Evolutionary conservation across 495 filamentous ascomycete species (phyloP).

Genomic region (Tuber calosporum): DNA sequence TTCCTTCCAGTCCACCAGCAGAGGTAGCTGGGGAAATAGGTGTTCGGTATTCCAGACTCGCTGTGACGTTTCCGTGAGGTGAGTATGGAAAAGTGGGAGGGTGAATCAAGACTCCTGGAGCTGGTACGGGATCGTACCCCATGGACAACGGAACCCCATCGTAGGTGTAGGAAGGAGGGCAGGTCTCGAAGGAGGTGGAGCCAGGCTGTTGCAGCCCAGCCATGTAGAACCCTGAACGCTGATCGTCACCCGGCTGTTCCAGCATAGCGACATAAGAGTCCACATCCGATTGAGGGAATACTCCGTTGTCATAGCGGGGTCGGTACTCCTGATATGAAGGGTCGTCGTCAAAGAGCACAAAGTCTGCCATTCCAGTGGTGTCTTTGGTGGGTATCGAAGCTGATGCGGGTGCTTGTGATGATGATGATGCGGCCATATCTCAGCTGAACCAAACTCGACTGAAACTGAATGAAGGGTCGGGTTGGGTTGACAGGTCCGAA

Average conservation of each 20-base stretch:
- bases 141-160: neutral
- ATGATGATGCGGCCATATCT: conserved; percentile 5
- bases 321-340: conserved; percentile 30
- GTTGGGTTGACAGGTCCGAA: neutral
- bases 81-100: conserved; percentile 31
- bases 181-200: conserved; percentile 25
- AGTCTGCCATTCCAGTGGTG: conserved; percentile 23
- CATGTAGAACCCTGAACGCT: conserved; percentile 35
- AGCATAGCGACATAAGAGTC: conserved; percentile 32
- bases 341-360: conserved; percentile 37
- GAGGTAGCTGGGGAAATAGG: conserved; percentile 39
- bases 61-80: neutral
- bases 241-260: conserved; percentile 27
- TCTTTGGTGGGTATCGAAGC: conserved; percentile 11
- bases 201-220: conserved; percentile 24
- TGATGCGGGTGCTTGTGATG: neutral
- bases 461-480: conserved; percentile 16
- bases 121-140: conserved; percentile 9
- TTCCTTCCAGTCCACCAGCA: conserved; percentile 35
- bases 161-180: conserved; percentile 13
- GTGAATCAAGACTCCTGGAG: conserved; percentile 37
- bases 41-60: conserved; percentile 27
- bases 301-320: conserved; percentile 7
- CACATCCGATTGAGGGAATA: neutral
- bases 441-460: conserved; percentile 35